A percentile compares a stretch with the other conserved stretches of the same genome.
Conservation (phyloP, 371 early-diverging fungal genomes). For the Mucor lusitanicus region DNA sequence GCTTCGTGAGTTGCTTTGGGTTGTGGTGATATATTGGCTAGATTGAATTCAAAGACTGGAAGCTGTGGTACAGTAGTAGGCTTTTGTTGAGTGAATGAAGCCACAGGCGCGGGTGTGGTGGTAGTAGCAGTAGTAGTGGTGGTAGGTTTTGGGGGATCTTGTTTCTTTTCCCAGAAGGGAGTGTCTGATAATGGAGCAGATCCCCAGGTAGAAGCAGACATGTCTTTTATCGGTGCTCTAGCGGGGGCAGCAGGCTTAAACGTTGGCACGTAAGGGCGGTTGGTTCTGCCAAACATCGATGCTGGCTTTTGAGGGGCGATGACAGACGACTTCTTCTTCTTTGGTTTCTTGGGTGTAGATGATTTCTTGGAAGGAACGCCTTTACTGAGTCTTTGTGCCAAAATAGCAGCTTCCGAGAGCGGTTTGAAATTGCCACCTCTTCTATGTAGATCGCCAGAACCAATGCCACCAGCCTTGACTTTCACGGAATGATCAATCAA, state of each 20-base stretch:
- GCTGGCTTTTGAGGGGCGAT: neutral
- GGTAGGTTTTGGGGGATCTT: neutral
- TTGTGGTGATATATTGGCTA: neutral
- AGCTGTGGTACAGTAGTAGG: neutral
- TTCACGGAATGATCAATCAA: conserved; percentile 40
- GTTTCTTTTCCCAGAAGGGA: conserved; percentile 34
- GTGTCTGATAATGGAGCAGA: conserved; percentile 18
- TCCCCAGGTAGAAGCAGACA: conserved; percentile 16
- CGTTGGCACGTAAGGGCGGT: neutral
- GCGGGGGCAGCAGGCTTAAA: neutral
- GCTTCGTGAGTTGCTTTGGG: neutral
- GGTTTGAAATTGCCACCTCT: conserved; percentile 44
- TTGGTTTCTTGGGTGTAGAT: neutral
- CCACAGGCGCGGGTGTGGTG: neutral
- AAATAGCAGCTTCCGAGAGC: conserved; percentile 41
- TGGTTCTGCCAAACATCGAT: neutral
- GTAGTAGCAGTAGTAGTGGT: no score
- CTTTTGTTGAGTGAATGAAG: neutral
- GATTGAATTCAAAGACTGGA: neutral
- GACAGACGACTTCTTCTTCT: neutral
- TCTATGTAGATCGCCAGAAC: conserved; percentile 46
- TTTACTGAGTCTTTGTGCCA: conserved; percentile 38
- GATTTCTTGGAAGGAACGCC: conserved; percentile 27
- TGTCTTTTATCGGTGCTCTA: neutral
- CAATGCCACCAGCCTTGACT: conserved; percentile 38